Evolutionary conservation across 148 eudicot species (phyloP), one percentile per base, ranked within the genome.

Genomic region (Diospyros lotus): DNA sequence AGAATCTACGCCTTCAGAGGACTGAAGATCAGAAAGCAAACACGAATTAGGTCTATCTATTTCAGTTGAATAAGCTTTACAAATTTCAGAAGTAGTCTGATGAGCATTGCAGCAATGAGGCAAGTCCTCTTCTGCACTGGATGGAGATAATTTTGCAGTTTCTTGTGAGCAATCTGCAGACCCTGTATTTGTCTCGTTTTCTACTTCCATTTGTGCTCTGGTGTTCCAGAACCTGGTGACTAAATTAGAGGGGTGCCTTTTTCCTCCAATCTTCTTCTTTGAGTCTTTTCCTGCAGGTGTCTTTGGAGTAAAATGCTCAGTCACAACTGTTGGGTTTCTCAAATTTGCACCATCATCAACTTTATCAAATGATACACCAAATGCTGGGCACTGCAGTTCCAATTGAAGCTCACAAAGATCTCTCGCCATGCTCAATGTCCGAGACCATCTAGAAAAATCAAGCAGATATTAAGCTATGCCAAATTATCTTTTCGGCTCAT

Each of bases 281-380:
- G 86, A 77, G 65, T 88, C 97, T 82, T 88, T 90, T 13, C 79
- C 82, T 15, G 77, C 66, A 58, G 95, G 95, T 43, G 95, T 90
- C 59, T 69, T 73, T 6, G 93, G 93, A 77, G 59, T 56, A 66
- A 86, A 80, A 15, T 72, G 54, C 38, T 83, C 70, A 40, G 68
- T 62, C 58, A 71, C 73, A 46, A 60, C 53, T 18, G 65, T 64
- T 75, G 72, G 18, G 67, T 61, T 45, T n/a, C 74, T 76, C 10
- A 79, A 58, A 71, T 76, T 72, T 38, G 71, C 46, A 65, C 74
- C 18, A 62, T 58, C 67, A 45, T 68, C 69, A 51, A 61, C 52
- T 58, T 75, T 73, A 48, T 65, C 18, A 67, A 44, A 54, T 13
- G 77, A 69, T 63, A 46, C 68, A 55, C 50, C 64, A 13, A 73